Conservation (phyloP, 352 stramenopile species). For the Globisporangium perplexum region DNA sequence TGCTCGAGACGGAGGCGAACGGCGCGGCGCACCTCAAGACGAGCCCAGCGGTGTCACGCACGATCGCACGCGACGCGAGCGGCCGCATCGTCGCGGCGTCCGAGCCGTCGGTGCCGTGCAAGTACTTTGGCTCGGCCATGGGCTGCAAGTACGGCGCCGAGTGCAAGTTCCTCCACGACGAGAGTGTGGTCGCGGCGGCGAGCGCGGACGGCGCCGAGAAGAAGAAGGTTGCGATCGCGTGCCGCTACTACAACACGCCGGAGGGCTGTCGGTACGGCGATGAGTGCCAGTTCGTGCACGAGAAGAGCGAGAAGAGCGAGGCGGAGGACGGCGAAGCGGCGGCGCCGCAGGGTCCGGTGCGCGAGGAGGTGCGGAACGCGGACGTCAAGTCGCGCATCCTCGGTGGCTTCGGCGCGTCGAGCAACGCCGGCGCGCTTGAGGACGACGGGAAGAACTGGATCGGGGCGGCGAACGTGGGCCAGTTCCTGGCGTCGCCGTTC, state of each 20-base stretch:
- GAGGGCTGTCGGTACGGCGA: conserved; percentile 72
- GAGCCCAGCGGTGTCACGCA: conserved; percentile 63
- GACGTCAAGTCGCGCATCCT: conserved; percentile 88
- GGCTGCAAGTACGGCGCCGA: conserved; percentile 78
- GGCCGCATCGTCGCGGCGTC: conserved; percentile 53
- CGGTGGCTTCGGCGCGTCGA: conserved; percentile 68
- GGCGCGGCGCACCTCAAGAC: conserved; percentile 61
- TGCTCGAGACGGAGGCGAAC: conserved; percentile 76
- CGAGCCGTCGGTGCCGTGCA: conserved; percentile 56
- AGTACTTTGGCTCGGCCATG: conserved; percentile 72
- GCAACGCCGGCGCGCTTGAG: conserved; percentile 65
- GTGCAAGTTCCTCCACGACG: conserved; percentile 80
- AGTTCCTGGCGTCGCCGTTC: conserved; percentile 72
- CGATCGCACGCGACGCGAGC: conserved; percentile 53
- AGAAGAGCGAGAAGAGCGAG: conserved; percentile 28
- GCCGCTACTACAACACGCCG: conserved; percentile 68
- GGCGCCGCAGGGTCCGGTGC: conserved; percentile 21
- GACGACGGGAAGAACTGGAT: conserved; percentile 90
- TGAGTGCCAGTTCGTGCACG: conserved; percentile 66
- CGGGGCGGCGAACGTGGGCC: conserved; percentile 45
- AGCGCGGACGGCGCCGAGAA: conserved; percentile 17
- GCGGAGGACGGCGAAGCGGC: conserved; percentile 14
- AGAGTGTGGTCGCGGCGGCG: conserved; percentile 17
- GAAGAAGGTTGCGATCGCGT: conserved; percentile 71
- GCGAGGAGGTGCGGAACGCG: conserved; percentile 59